Base-by-base conservation (phyloP, 176 grass and related monocot genomes). In the Musa troglodytarum region DNA sequence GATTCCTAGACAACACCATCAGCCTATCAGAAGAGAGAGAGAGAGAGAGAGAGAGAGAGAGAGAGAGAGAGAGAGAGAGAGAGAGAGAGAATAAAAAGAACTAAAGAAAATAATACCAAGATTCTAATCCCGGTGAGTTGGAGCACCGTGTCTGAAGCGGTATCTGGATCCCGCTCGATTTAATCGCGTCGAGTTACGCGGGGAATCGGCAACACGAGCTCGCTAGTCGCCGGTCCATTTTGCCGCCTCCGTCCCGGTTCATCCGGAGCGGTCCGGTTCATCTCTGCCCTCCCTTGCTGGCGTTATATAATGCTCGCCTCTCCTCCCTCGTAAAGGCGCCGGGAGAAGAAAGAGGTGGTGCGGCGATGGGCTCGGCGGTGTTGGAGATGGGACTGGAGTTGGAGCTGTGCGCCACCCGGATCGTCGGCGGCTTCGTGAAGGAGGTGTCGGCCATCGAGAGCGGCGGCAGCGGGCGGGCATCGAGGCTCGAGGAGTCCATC, bases 401-500 rank as follows among this genome's bases (percentile, higher is more conserved):
- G 85, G 73, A 84, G 52, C 76, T 83, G 20, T 71, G 69, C 73
- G 85, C 85, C 66, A 84, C 65, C 15, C 83, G 80, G 59, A 80
- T 77, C 29, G 80, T 65, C 1, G 77, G 86, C 14, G 85, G 77
- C 21, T 82, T 89, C 23, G 83, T 99, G 2, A 81, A 83, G 10
- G 86, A 78, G 57, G 77, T 75, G 0, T 43, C 34, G 34, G 12
- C 71, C 14, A 24, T 65, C 22, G 58, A 59, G 10, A 59, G 49
- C 21, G 14, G 77, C 20, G 52, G 49, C 0, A 73, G 71, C 8
- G 88, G 82, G 20, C 81, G 79, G 71, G 81, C 66, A 13, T 74
- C 75, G 28, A 68, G 86, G 65, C 64, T 95, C 82, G 86, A 94
- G 82, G 96, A 91, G 56, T 92, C 85, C 77, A 81, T 93, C 1